Evolutionary conservation across 345 rosid genomes (phyloP).

Genomic region (Boechera divaricarpa): DNA sequence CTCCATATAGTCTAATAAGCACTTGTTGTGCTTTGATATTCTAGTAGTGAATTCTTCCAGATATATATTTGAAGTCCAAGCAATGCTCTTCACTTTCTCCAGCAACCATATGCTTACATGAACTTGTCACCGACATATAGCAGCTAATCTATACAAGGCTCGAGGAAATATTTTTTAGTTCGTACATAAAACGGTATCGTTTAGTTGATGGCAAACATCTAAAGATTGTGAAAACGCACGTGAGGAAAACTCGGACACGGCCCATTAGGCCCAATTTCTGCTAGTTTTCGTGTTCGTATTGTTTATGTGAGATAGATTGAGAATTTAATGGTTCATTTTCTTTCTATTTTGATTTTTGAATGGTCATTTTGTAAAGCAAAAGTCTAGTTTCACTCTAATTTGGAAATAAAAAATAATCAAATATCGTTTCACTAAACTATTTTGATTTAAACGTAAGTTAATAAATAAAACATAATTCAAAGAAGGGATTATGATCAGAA

Average conservation of each 20-base stretch:
- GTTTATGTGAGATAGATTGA: not conserved
- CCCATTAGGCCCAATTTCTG: not conserved
- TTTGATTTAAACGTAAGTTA: no score
- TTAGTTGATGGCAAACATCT: not conserved
- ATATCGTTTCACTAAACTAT: no score
- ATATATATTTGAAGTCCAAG: not conserved
- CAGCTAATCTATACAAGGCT: no score
- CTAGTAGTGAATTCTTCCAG: not conserved
- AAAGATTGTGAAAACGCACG: not conserved
- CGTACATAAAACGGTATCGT: not conserved
- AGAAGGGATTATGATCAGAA: no score
- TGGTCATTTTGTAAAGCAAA: no score
- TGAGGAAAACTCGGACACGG: not conserved
- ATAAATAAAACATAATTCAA: no score
- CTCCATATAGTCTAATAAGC: not conserved
- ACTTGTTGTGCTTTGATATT: not conserved
- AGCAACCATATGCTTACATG: not conserved
- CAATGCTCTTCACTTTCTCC: not conserved
- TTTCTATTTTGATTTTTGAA: no score
- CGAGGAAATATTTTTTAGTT: not conserved
- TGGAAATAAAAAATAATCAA: no score
- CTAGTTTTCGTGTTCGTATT: not conserved
- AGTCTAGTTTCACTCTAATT: no score
- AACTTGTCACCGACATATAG: not conserved
- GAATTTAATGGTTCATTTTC: no score